A percentile compares a stretch with the other conserved stretches of the same genome.
Conservation (phyloP, 768 basidiomycete species). For the Mycena polygramma region DNA sequence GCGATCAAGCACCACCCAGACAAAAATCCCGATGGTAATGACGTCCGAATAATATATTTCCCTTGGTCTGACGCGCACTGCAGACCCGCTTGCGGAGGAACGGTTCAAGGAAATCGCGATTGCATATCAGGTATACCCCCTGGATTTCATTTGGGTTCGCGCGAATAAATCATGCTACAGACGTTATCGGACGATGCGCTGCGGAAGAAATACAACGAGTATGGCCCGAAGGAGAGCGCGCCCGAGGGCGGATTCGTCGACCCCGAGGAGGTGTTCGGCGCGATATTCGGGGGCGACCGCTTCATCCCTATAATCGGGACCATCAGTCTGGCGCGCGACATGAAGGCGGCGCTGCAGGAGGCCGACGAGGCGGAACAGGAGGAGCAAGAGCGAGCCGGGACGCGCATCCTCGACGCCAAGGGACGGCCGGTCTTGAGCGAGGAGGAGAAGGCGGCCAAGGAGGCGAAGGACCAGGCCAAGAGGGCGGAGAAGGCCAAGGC, state of each 20-base stretch:
- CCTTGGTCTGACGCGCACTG: background rate
- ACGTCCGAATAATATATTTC: background rate
- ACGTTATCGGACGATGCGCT: slow-evolving; percentile 83
- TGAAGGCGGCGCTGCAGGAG: slow-evolving; percentile 94
- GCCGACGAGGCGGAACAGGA: slow-evolving; percentile 76
- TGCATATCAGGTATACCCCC: slow-evolving; percentile 65
- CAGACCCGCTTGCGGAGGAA: slow-evolving; percentile 82
- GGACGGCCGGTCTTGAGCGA: slow-evolving; percentile 67
- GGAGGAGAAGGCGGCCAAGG: slow-evolving; percentile 81
- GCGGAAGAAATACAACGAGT: slow-evolving; percentile 91
- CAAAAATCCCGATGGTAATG: slow-evolving; percentile 81
- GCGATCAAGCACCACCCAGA: slow-evolving; percentile 95
- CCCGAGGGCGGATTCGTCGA: slow-evolving; percentile 91
- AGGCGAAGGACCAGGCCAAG: slow-evolving; percentile 77
- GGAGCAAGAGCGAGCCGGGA: slow-evolving; percentile 63
- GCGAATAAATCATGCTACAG: slow-evolving; percentile 42
- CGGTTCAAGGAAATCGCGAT: slow-evolving; percentile 93
- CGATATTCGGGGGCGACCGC: slow-evolving; percentile 90
- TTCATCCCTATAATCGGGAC: slow-evolving; percentile 91
- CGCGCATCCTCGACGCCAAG: slow-evolving; percentile 68
- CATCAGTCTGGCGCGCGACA: slow-evolving; percentile 89
- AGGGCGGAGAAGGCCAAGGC: slow-evolving; percentile 86
- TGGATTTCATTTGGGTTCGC: background rate
- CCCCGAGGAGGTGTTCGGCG: slow-evolving; percentile 84
- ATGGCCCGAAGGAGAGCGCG: slow-evolving; percentile 85